Evolutionary conservation across 2,329 filamentous ascomycete species (phyloP), one percentile per base, ranked within the genome.

Genomic region (Blastomyces percursus): DNA sequence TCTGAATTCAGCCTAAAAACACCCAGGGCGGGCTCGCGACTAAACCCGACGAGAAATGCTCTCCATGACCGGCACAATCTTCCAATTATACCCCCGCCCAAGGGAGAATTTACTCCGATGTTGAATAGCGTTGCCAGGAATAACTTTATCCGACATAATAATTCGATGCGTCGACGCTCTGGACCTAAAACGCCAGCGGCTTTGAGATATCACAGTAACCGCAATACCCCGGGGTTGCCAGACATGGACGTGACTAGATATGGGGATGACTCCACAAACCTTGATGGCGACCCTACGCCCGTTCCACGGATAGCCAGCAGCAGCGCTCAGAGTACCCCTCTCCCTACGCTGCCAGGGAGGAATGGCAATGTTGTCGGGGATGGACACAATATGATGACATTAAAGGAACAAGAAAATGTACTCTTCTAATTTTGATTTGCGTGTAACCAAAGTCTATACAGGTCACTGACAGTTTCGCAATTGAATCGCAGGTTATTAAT

Each of bases 81-180:
- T 27, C 88, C 87, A 27, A 79, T 81, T 46, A 82, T 83, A 66
- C 80, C 78, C 19, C 71, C 74, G 5, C 70, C 70, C 14, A 82
- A 79, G 66, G 87, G 86, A 69, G 95, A 99, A 71, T 99, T 99
- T 74, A 99, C 94, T 0, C 94, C 95, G 0, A 79, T 99, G 68
- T 84, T 99, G 72, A 96, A 96, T 75, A 87, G 84, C 69, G 71
- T 81, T 78, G 80, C 92, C 81, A 79, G 91, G 79, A 82, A 89
- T 79, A 78, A 87, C 80, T 75, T 83, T 77, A 65, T 82, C 72
- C 75, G 76, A 67, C 72, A 77, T 72, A 67, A 84, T 82, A 73
- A 88, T 83, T 73, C 84, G 83, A 75, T 71, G 44, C 69, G 88
- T 85, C 74, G 80, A 75, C 69, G 71, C 62, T 80, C 81, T 54